Evolutionary conservation across 164 flowering plant genomes (phyloP), one percentile per base, ranked within the genome.

Genomic region (Stephania cephalantha): DNA sequence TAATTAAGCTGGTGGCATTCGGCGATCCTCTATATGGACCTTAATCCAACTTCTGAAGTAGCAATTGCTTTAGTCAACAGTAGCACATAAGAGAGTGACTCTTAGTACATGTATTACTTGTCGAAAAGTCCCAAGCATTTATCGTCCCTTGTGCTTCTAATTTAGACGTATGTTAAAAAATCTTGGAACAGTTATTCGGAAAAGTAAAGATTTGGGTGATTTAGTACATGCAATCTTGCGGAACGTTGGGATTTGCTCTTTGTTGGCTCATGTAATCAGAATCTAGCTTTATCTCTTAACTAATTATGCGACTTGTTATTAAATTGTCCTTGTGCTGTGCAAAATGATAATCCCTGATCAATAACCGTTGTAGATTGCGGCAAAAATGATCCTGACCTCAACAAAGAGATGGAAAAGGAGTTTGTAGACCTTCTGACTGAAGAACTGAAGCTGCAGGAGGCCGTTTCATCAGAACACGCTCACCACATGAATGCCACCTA

Each of bases 371-470:
- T 85, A 93, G 97, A 92, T 79, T 94, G 98, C 75, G 97, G 95
- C 52, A 84, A 85, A 75, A 79, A 84, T 86, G 97, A 94, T 78
- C 94, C 98, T 1, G 97, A 94, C 44, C 84, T 92, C 25, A 92
- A 88, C 81, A 82, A 83, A 67, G 98, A 94, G 82, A 87, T 94
- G 97, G 91, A 86, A 81, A 94, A 91, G 83, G 94, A 90, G 73
- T 88, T 89, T 79, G 92, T 89, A 74, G 97, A 94, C 78, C 92
- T 92, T 61, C 76, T 94, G 68, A 79, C 90, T 0, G 98, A 94
- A 79, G 98, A 94, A 81, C 68, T 94, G 80, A 91, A 87, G 81
- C 83, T 91, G 83, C 91, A 86, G 76, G 91, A 90, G 77, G 71
- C 86, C 1, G 97, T 94, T 63, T 78, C 89, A 0, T 83, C 78